Percentiles rank a stretch among this genome's conserved stretches.
phyloP scores from a whole-genome alignment of 1,284 basidiomycete species.

The Somion occarium region DNA sequence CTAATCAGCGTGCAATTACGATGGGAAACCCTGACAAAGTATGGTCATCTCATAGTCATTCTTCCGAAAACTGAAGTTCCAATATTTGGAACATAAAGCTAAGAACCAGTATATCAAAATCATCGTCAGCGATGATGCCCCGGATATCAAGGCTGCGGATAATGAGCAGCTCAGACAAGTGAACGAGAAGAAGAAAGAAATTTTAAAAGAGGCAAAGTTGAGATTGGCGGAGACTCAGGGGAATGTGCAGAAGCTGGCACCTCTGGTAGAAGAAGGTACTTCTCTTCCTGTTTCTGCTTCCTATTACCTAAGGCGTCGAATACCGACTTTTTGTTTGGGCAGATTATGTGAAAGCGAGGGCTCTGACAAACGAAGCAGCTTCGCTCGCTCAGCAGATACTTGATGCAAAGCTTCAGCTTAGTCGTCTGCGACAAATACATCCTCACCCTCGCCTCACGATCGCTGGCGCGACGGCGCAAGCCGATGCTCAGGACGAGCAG shows the following conservation, averaged over 20 bases:
- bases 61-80: constrained; percentile 80
- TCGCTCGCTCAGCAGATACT: constrained; percentile 69
- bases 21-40: no score
- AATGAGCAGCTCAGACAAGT: constrained; percentile 58
- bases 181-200: constrained; percentile 69
- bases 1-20: not conserved
- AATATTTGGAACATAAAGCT: constrained; percentile 82
- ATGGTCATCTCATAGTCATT: constrained; percentile 54
- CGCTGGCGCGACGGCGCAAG: constrained; percentile 61
- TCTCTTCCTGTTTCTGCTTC: constrained; percentile 1
- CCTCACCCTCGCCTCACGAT: constrained; percentile 76
- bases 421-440: constrained; percentile 72
- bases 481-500: constrained; percentile 65
- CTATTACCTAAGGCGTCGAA: no score
- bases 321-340: not conserved
- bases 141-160: constrained; percentile 67
- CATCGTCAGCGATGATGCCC: constrained; percentile 79
- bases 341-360: constrained; percentile 59
- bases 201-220: constrained; percentile 59
- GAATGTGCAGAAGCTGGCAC: constrained; percentile 57
- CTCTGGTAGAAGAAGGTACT: constrained; percentile 63
- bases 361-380: constrained; percentile 50
- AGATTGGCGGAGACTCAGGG: constrained; percentile 55
- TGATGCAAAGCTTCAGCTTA: constrained; percentile 73
- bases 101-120: constrained; percentile 82